Percentiles rank a stretch among this genome's conserved stretches.
phyloP scores from a whole-genome alignment of 2,329 filamentous ascomycete genomes.

The Ceratocystis ficicola region DNA sequence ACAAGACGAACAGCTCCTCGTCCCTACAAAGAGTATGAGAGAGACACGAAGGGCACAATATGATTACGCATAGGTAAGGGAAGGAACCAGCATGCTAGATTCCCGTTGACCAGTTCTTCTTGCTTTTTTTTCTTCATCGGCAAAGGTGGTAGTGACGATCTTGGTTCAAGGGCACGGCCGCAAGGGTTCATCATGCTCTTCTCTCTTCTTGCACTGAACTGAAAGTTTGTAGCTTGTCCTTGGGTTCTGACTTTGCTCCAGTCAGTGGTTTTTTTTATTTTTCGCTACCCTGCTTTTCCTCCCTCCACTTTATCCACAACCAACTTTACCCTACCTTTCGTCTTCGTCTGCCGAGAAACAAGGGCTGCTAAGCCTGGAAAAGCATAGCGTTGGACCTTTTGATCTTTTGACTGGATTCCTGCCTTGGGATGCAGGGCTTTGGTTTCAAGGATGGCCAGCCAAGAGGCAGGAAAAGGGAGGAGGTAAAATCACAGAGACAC shows the following conservation, averaged over 20 bases:
- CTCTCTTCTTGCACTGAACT: background rate
- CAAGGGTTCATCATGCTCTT: background rate
- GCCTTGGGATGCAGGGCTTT: constrained; percentile 7
- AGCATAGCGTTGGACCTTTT: constrained; percentile 7
- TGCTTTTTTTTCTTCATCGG: background rate
- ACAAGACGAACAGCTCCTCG: no score
- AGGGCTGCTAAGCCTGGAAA: constrained; percentile 1
- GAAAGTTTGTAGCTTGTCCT: background rate
- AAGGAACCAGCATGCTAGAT: background rate
- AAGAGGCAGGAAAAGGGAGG: background rate
- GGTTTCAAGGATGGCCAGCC: background rate
- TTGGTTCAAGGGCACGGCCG: constrained; percentile 9
- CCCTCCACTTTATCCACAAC: background rate
- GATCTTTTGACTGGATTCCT: constrained; percentile 9
- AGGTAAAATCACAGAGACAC: background rate
- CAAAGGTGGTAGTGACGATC: constrained; percentile 9
- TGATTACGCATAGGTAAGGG: background rate
- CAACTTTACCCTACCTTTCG: constrained; percentile 1
- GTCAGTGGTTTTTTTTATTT: background rate
- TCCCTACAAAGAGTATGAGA: background rate
- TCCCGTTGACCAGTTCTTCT: background rate
- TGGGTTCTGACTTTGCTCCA: background rate
- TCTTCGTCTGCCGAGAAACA: background rate
- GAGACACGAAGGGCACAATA: background rate
- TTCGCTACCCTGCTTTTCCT: background rate